A percentile compares a stretch with the other conserved stretches of the same genome.
phyloP scores from a whole-genome alignment of 2,329 filamentous ascomycete species.

The Phialophora expanda region DNA sequence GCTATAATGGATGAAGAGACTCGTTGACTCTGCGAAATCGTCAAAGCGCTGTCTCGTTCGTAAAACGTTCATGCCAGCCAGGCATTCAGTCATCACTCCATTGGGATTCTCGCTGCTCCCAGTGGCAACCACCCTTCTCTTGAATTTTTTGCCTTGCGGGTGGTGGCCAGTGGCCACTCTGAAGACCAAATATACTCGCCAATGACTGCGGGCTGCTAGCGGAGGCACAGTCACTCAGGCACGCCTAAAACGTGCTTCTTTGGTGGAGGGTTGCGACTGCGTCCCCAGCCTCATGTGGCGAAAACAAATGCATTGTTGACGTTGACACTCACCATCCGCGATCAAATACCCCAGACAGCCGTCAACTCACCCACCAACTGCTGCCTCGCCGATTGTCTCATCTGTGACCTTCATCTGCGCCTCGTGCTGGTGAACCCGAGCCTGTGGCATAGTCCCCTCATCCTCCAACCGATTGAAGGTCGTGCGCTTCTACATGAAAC shows the following conservation, averaged over 20 bases:
- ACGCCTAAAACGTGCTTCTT: not conserved
- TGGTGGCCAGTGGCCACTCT: constrained; percentile 9
- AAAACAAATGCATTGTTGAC: constrained; percentile 15
- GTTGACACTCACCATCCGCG: constrained; percentile 7
- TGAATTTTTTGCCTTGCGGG: not conserved
- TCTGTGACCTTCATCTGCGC: not conserved
- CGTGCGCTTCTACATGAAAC: constrained; percentile 8
- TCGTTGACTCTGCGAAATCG: not conserved
- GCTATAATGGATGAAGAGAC: not conserved
- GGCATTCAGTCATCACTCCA: not conserved
- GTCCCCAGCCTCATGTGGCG: constrained; percentile 10
- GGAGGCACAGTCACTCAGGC: not conserved
- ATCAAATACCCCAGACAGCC: constrained; percentile 11
- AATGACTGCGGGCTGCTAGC: constrained; percentile 1
- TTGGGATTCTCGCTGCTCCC: constrained; percentile 2
- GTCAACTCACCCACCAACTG: constrained; percentile 11
- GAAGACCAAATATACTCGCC: constrained; percentile 20
- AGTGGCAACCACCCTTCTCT: constrained; percentile 7
- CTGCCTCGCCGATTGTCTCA: not conserved
- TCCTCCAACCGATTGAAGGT: constrained; percentile 3
- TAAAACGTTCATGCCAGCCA: not conserved
- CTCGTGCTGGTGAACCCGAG: not conserved
- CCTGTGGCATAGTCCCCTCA: not conserved
- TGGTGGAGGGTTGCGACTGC: not conserved
- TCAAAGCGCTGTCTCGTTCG: not conserved